A percentile compares a stretch with the other conserved stretches of the same genome.
Evolutionary conservation across 2,329 filamentous ascomycete species (phyloP).

Genomic region (Periconia digitata): DNA sequence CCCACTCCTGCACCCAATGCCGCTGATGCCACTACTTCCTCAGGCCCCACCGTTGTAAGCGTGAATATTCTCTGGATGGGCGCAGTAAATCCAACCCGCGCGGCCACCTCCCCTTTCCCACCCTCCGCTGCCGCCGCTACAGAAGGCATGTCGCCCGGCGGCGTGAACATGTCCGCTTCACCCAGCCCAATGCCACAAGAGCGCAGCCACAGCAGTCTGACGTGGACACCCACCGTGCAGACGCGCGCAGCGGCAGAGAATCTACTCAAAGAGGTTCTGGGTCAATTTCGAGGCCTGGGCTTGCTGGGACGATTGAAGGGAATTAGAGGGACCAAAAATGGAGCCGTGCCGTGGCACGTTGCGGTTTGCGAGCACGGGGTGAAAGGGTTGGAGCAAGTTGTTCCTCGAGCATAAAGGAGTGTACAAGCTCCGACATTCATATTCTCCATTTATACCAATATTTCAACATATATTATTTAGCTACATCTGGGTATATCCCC

Average conservation of each 20-base stretch:
- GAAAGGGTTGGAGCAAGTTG: constrained; percentile 53
- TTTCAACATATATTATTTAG: too few species aligned
- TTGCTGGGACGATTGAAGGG: constrained; percentile 68
- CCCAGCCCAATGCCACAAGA: constrained; percentile 13
- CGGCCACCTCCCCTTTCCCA: constrained; percentile 32
- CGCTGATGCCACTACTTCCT: constrained; percentile 19
- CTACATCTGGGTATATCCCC: too few species aligned
- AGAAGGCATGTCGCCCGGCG: constrained; percentile 27
- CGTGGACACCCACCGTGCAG: constrained; percentile 37
- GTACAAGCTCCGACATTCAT: too few species aligned
- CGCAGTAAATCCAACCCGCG: constrained; percentile 41
- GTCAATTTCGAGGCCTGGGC: constrained; percentile 67
- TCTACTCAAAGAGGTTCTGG: constrained; percentile 69
- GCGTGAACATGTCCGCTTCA: background rate
- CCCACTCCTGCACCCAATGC: constrained; percentile 12
- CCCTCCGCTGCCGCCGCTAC: constrained; percentile 13
- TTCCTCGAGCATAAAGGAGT: too few species aligned
- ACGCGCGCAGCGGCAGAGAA: constrained; percentile 54
- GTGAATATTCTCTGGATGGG: constrained; percentile 52
- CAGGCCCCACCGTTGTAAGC: constrained; percentile 39
- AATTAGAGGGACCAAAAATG: constrained; percentile 59
- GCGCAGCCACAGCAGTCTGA: constrained; percentile 28
- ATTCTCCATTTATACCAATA: too few species aligned
- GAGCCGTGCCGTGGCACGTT: constrained; percentile 75
- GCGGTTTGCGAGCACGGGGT: constrained; percentile 70